Conservation (phyloP, 768 basidiomycete genomes). For the Rhizopogon salebrosus region DNA sequence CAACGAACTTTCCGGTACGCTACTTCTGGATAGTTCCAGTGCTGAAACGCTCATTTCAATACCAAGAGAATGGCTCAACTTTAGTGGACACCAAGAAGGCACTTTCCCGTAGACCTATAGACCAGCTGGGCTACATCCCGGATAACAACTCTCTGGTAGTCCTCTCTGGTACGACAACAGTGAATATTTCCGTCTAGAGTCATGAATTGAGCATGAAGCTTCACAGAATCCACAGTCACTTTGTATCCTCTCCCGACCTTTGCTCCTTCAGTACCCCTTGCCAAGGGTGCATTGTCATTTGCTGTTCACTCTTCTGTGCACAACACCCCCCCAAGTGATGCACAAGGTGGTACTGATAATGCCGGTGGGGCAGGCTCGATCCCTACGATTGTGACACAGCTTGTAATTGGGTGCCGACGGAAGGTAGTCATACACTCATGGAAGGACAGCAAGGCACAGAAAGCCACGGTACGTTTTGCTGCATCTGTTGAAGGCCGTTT, state of each 20-base stretch:
- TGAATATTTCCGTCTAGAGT: background rate
- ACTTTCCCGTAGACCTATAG: conserved; percentile 66
- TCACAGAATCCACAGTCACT: conserved; percentile 64
- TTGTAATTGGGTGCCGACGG: conserved; percentile 82
- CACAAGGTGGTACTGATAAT: conserved; percentile 8
- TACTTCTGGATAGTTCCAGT: background rate
- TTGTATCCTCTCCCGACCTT: conserved; percentile 74
- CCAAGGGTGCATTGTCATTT: conserved; percentile 82
- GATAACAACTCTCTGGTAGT: conserved; percentile 83
- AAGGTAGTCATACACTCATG: conserved; percentile 83
- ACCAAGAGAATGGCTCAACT: conserved; percentile 13
- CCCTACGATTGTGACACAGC: conserved; percentile 64
- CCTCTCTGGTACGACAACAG: conserved; percentile 59
- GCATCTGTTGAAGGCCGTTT: background rate
- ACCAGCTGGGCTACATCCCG: conserved; percentile 81
- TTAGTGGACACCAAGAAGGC: conserved; percentile 63
- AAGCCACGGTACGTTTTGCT: conserved; percentile 47
- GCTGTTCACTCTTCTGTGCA: conserved; percentile 62
- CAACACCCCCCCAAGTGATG: conserved; percentile 28
- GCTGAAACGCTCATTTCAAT: background rate
- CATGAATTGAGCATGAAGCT: background rate
- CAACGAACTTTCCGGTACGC: conserved; percentile 35
- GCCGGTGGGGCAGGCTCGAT: conserved; percentile 37
- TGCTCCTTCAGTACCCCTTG: conserved; percentile 65
- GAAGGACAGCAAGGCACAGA: conserved; percentile 79